Base-by-base conservation (phyloP, 805 yeast species). In the Sugiyamaella smithiae region DNA sequence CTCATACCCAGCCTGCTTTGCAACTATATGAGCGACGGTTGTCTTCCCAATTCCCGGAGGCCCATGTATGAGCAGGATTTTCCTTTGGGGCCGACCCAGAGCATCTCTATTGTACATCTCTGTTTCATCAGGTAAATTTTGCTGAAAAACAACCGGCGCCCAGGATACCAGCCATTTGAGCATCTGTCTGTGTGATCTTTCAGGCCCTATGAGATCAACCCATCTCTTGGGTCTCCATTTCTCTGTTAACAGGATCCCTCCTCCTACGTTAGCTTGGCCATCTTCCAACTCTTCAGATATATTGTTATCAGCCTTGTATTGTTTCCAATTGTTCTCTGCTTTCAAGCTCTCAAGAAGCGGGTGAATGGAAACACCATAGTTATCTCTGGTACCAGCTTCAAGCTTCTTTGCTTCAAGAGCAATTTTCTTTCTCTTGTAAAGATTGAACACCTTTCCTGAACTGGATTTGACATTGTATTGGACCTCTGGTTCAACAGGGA, bases 1-100 rank as follows among this genome's bases (percentile, higher is more conserved):
- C 40, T 81, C 80, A 63, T 85, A 91, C 0, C 95, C 95, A 33
- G 86, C 77, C 55, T 87, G 96, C 40, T 73, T 75, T 2, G 96
- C 93, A 31, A 89, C 75, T 1, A 88, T 78, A 60, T 90, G 97
- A 0, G 91, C 88, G 1, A 89, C 82, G 0, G 93, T 79, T 0
- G 98, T 90, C 62, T 91, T 91, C 7, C 99, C 99, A 14, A 85
- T 74, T 1, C 99, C 99, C 0, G 96, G 89, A 0, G 96, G 93
- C 0, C 99, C 99, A 62, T 84, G 88, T 8, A 93, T 76, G 35
- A 93, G 68, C 17, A 93, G 62, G 0, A 93, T 73, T 54, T 80
- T 84, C 45, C 75, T 75, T 12, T 65, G 68, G 0, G 90, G 90
- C 48, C 90, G 69, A 24, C 76, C 72, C 35, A 76, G 71, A 0